phyloP scores from a whole-genome alignment of 257 asterid species.

The Mentha longifolia region DNA sequence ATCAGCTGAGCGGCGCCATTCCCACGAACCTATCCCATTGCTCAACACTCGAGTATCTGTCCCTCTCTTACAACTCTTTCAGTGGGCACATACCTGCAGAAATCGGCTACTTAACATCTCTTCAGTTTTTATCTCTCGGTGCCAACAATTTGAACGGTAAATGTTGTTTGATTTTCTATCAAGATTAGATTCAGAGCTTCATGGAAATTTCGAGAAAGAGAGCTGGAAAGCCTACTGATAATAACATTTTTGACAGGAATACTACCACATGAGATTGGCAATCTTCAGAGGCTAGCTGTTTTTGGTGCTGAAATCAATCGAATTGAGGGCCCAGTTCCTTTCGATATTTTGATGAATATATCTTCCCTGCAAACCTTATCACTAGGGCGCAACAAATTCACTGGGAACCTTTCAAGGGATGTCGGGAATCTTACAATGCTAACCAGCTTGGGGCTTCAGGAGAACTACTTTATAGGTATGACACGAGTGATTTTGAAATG shows the following conservation, averaged over 20 bases:
- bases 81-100: not conserved
- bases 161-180: too few species aligned
- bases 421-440: conserved; percentile 27
- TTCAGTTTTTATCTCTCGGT: not conserved
- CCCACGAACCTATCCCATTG: not conserved
- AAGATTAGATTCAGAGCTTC: too few species aligned
- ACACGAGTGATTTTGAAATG: too few species aligned
- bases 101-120: too few species aligned
- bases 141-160: not conserved
- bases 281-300: not conserved
- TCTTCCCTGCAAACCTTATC: conserved; percentile 3
- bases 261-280: conserved; percentile 25
- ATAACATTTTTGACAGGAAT: conserved; percentile 12
- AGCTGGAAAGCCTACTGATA: too few species aligned
- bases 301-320: not conserved
- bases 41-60: not conserved
- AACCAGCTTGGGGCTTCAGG: not conserved
- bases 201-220: too few species aligned
- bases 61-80: not conserved
- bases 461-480: conserved; percentile 16
- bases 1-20: not conserved
- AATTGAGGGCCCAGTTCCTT: not conserved
- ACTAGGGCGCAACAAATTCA: not conserved
- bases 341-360: not conserved
- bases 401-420: conserved; percentile 22